Percentiles rank a stretch among this genome's conserved stretches.
Conservation (phyloP, 2,329 filamentous ascomycete genomes). For the Colletotrichum kahawae region DNA sequence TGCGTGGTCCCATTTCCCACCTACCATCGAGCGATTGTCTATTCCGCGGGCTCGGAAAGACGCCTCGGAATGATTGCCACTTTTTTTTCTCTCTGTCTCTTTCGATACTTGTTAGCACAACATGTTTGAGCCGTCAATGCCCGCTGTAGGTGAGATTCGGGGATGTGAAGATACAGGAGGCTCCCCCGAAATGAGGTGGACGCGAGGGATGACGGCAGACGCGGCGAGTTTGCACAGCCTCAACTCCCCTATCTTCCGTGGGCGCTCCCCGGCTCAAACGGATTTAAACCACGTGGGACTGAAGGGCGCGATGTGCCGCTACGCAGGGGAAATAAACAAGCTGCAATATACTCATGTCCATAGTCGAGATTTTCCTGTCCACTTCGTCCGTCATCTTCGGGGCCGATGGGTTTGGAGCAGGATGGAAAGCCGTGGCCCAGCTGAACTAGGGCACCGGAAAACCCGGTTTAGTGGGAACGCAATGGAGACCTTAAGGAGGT, state of each 20-base stretch:
- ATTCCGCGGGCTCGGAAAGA: neutral
- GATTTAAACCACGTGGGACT: neutral
- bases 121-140: neutral
- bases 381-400: neutral
- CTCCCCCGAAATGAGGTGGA: neutral
- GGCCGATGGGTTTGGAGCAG: neutral
- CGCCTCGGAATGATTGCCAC: neutral
- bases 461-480: neutral
- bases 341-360: neutral
- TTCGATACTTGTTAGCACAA: neutral
- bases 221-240: neutral
- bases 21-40: neutral
- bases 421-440: neutral
- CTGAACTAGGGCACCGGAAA: neutral
- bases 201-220: neutral
- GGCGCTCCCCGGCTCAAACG: neutral
- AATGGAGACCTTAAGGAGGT: neutral
- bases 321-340: neutral
- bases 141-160: neutral
- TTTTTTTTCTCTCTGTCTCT: neutral
- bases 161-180: neutral
- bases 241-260: neutral
- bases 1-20: conserved; percentile 1
- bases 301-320: neutral
- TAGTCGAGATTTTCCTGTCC: neutral